These are phyloP conservation scores for Cladosporium colombiae DNA, from an alignment of 2,329 filamentous ascomycete species.

Conservation along the genomic window DNA sequence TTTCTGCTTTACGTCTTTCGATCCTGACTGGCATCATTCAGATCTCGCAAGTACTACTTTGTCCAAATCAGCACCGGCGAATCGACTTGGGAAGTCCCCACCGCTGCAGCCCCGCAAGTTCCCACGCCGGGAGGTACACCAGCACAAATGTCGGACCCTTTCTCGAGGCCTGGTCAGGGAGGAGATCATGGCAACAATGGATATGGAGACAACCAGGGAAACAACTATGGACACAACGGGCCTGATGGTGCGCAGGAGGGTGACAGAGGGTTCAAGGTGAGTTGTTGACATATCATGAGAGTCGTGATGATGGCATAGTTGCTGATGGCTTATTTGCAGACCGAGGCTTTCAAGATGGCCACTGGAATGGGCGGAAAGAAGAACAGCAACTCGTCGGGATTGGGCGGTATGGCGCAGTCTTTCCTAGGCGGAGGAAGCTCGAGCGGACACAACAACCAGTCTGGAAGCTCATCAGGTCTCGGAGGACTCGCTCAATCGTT, in stretches of 20 bases:
- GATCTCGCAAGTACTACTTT: slow-evolving; percentile 46
- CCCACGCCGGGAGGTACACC: slow-evolving; percentile 42
- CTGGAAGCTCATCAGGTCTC: slow-evolving; percentile 22
- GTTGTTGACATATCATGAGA: not conserved
- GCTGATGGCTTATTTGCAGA: not conserved
- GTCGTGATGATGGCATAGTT: not conserved
- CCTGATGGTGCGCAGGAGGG: slow-evolving; percentile 25
- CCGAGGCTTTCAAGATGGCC: slow-evolving; percentile 24
- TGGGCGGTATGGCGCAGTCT: slow-evolving; percentile 27
- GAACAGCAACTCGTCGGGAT: slow-evolving; percentile 20
- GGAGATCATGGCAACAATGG: slow-evolving; percentile 22
- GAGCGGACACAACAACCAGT: slow-evolving; percentile 26
- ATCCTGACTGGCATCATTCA: slow-evolving; percentile 21
- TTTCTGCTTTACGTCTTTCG: not conserved
- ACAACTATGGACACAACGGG: slow-evolving; percentile 11
- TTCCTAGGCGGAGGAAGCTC: slow-evolving; percentile 32
- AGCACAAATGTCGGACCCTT: slow-evolving; percentile 38
- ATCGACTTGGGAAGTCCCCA: slow-evolving; percentile 44
- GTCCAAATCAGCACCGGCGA: slow-evolving; percentile 45
- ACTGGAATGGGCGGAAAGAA: slow-evolving; percentile 17
- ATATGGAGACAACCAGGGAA: slow-evolving; percentile 9
- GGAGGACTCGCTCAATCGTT: slow-evolving; percentile 27
- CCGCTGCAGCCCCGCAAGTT: slow-evolving; percentile 41
- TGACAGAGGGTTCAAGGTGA: slow-evolving; percentile 23
- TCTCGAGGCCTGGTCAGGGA: slow-evolving; percentile 31